Conservation (phyloP, 2,329 filamentous ascomycete species). For the Apiospora hydei region DNA sequence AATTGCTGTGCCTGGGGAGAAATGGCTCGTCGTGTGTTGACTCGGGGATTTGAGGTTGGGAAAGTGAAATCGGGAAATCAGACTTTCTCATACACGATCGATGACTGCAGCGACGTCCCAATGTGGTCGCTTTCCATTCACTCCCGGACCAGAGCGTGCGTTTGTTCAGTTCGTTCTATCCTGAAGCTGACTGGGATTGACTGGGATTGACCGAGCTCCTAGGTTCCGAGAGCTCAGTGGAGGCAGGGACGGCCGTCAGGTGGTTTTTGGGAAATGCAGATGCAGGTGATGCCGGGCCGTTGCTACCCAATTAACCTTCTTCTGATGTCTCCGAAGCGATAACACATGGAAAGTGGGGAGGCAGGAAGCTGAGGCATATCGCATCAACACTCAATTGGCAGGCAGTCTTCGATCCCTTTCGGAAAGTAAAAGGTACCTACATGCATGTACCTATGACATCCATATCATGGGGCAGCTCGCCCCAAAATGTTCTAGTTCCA, state of each 20-base stretch:
- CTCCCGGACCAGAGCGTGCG: background rate
- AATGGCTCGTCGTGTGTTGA: background rate
- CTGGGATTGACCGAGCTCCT: constrained; percentile 1
- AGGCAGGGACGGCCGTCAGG: background rate
- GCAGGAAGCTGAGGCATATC: background rate
- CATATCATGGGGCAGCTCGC: too few species aligned
- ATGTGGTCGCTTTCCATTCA: constrained; percentile 1
- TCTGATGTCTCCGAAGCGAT: background rate
- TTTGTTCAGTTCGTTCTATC: constrained; percentile 8
- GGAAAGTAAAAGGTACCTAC: background rate
- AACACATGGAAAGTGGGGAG: background rate
- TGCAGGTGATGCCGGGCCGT: constrained; percentile 22
- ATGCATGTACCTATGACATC: too few species aligned
- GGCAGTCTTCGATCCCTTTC: background rate
- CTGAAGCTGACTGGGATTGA: background rate
- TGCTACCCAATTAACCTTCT: background rate
- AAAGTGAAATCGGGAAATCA: background rate
- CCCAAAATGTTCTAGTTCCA: too few species aligned
- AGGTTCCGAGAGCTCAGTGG: background rate
- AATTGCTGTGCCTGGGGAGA: background rate
- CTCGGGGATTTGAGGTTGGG: background rate
- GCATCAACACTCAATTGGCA: too few species aligned
- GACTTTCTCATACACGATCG: background rate
- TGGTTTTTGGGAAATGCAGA: constrained; percentile 23
- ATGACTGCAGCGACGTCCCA: background rate